Evolutionary conservation across 2,329 filamentous ascomycete genomes (phyloP), one percentile per base, ranked within the genome.

Genomic region (Sporothrix phasma): DNA sequence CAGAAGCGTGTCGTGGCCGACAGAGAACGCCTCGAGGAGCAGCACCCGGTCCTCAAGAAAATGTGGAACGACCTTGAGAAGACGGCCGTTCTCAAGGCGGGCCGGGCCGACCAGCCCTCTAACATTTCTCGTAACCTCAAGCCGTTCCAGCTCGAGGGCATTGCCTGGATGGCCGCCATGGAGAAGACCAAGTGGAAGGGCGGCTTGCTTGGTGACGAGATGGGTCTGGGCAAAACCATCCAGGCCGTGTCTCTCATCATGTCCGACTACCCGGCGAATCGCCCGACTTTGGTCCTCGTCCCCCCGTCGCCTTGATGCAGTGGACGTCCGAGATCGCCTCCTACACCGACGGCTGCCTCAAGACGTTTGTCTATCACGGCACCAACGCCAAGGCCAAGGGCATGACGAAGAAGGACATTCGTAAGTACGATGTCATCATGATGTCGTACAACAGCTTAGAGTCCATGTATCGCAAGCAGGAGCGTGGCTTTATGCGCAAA

Each of bases 161-260:
- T 99, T 45, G 87, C 91, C 60, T 99, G 94, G 94, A 95, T 99
- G 91, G 85, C 83, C 66, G 87, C 83, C 63, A 96, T 97, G 81
- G 94, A 99, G 73, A 80, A 89, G 75, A 88, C 85, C 0, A 77
- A 88, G 45, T 97, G 92, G 83, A 90, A 87, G 71, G 94, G 94
- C 19, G 94, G 94, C 15, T 80, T 99, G 2, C 82, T 99, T 1
- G 94, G 94, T 65, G 94, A 99, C 70, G 94, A 99, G 76, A 99
- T 99, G 94, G 94, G 94, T 6, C 89, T 99, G 77, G 94, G 94
- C 59, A 99, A 99, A 78, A 99, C 94, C 0, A 97, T 99, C 60
- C 94, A 99, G 75, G 93, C 94, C 2, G 94, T 99, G 19, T 97
- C 93, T 3, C 82, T 99, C 51, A 92, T 99, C 75, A 97, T 97